phyloP scores from a whole-genome alignment of 2,329 filamentous ascomycete genomes.

The Aquanectria penicillioides region DNA sequence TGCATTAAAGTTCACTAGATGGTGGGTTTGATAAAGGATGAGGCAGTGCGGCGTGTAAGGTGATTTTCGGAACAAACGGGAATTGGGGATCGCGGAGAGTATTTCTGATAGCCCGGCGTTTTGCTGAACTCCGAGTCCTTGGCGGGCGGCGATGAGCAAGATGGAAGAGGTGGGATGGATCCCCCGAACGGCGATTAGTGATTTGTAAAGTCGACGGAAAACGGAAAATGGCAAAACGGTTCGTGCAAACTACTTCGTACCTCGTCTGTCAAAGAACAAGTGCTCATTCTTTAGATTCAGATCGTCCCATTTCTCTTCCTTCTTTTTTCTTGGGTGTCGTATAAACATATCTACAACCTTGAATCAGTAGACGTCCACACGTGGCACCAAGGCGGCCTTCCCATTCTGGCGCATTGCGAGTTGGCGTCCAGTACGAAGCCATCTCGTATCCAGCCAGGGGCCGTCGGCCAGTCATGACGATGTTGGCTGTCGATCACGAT shows the following conservation, averaged over 20 bases:
- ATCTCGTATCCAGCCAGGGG: conserved; percentile 20
- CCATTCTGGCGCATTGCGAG: background rate
- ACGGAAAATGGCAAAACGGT: no score
- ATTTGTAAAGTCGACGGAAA: no score
- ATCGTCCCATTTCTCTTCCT: no score
- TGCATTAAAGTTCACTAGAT: background rate
- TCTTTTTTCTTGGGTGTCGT: no score
- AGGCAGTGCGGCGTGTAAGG: no score
- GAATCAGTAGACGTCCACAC: background rate
- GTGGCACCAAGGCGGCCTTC: background rate
- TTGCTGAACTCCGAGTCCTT: background rate
- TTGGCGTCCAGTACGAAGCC: background rate
- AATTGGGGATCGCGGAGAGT: background rate
- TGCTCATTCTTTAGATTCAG: no score
- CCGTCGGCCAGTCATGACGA: conserved; percentile 8
- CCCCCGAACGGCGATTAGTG: no score
- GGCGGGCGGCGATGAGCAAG: background rate
- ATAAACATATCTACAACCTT: no score
- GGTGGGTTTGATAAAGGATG: background rate
- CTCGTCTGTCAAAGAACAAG: no score
- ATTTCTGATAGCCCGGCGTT: background rate
- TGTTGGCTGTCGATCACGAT: conserved; percentile 1
- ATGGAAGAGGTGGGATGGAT: no score
- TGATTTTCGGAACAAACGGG: background rate
- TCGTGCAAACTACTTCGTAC: no score